Base-by-base conservation (phyloP, 768 basidiomycete species). In the Tremella fuciformis region DNA sequence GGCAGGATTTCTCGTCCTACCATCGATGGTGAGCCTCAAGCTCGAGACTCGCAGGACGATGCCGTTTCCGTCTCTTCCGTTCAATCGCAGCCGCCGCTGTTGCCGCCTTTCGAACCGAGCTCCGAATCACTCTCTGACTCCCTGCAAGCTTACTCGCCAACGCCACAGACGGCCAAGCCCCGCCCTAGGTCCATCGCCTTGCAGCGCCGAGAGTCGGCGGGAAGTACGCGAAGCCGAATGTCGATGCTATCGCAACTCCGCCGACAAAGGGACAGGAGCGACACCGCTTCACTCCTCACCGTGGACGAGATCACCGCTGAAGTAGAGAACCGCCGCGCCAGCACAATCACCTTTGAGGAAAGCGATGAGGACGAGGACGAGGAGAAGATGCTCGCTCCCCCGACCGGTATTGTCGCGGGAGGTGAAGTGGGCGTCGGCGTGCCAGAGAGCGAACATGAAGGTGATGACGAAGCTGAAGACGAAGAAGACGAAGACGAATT, bases 281-380 rank as follows among this genome's bases (percentile, higher is more conserved):
- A 94, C 70, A 90, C 91, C 8, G 90, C 89, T 3, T 91, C 89
- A 65, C 78, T 97, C 68, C 82, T 97, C 77, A 99, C 94, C 0
- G 89, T 99, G 21, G 94, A 99, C 70, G 91, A 99, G 78, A 96
- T 99, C 69, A 97, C 96, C 0, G 92, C 91, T 9, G 88, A 94
- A 70, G 88, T 99, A 8, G 94, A 88, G 74, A 80, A 80, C 57
- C 66, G 80, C 15, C 64, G 81, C 13, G 76, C 84, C 69, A 89
- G 85, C 55, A 76, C 78, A 39, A 76, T 78, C 49, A 79, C 79
- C 1, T 81, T 80, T 9, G 83, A 89, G 46, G 89, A 86, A 53
- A 63, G 59, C 37, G 64, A 64, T 48, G 64, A 66, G 19, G 69
- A 65, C 16, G 53, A 60, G 22, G 67, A 60, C 16, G 55, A 22